Evolutionary conservation across 179 eudicot species (phyloP), one percentile per base, ranked within the genome.

Genomic region (Gypsophila paniculata): DNA sequence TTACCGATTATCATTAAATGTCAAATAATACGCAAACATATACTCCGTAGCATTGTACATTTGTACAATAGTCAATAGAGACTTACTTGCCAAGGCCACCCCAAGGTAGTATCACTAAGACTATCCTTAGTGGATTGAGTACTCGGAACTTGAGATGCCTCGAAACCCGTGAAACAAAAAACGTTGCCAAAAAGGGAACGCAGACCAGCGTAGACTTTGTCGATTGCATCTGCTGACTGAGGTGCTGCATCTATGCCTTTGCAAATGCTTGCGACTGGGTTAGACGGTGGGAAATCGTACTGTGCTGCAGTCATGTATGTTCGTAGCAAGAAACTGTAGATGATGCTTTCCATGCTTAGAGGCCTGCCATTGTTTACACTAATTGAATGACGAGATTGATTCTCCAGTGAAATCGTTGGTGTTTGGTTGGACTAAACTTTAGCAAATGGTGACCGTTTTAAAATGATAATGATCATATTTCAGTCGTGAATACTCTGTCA

Each of bases 191-290:
- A 13, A 32, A 59, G 57, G 23, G 66, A 42, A 60, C 14, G 13
- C 2, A 71, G 39, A 8, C 67, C 74, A 1, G 74, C 67, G 17
- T 51, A 59, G 0, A 71, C 34, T 44, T 71, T 71, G 8, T 60
- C 74, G 17, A 71, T 46, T 8, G 17, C 67, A 23, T 46, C 46
- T 13, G 74, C 74, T 2, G 25, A 29, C 23, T 21, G n/a, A 0
- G 74, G 57, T 59, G 74, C 66, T 10, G 57, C 67, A 52, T 71
- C 74, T 1, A 71, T 44, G 23, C 55, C 74, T 59, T 32, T 46
- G 58, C 74, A 71, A 11, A 71, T 39, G 11, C 6, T 18, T 2
- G 46, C 46, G 15, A 71, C 74, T 8, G 67, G 74, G 13, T 19
- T 6, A 14, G 0, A 36, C 5, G 67, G 74, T 22, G 74, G 74